Evolutionary conservation across 148 eudicot genomes (phyloP), one percentile per base, ranked within the genome.

Genomic region (Vaccinium macrocarpon): DNA sequence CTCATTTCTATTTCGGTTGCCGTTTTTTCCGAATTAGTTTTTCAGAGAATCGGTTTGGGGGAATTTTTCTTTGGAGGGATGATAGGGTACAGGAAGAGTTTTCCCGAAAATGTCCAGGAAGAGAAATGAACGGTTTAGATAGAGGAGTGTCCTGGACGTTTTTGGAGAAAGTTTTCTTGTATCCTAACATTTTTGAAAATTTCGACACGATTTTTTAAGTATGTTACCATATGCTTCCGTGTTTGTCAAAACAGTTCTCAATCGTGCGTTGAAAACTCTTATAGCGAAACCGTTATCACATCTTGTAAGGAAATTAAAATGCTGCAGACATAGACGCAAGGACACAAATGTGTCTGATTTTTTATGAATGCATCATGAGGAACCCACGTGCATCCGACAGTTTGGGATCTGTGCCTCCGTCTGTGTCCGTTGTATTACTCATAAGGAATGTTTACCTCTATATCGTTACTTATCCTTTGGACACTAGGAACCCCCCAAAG

Each of bases 371-470:
- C 23, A 57, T 18, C 9, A 8, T 19, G 9, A 16, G n/a, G n/a
- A 2, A 46, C 10, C 13, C 32, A n/a, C 8, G 1, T 61, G 25
- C 68, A 8, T 42, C 46, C 46, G 46, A 42, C 46, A 42, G 46
- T 42, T 42, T 42, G 68, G 8, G 3, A 21, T n/a, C n/a, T 61
- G 27, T 61, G 27, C 68, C 23, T 23, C 14, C 6, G 14, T 64
- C 13, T 42, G 46, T 42, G 46, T 42, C 46, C 6, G 46, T 42
- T 9, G 13, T 25, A 61, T 61, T 61, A 0, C 71, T 23, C 14
- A n/a, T 62, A 7, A 16, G 15, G 32, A 27, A 16, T 10, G 64
- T 27, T 29, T 87, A 96, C 98, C 94, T 93, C 95, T 59, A 88
- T 66, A 61, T 88, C 77, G 2, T 70, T n/a, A 56, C 61, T 84